Base-by-base conservation (phyloP, 1,139 yeast species). In the Geotrichum bryndzae region DNA sequence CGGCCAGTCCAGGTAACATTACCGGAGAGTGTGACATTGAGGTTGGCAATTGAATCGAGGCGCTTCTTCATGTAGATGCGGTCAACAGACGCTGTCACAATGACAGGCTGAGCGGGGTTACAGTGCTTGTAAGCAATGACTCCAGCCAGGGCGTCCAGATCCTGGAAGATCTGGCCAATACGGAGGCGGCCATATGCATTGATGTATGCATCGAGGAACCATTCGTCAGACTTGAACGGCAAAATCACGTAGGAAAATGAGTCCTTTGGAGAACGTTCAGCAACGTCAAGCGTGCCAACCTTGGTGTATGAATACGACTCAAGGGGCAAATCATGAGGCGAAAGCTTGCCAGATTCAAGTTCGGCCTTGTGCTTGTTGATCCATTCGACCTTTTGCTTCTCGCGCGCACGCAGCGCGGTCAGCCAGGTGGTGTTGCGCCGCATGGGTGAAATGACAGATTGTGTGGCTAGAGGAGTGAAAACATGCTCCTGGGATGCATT, bases 81-180 rank as follows among this genome's bases (percentile, higher is more conserved):
- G 75, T 92, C 97, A 48, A 92, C 97, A 18, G 95, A 87, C 1
- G 97, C 97, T 15, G 97, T 92, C 46, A 90, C 97, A 71, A 90
- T 87, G 73, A 90, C 91, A 10, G 97, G 96, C 71, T 88, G 91
- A 1, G 96, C 94, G 0, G 97, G 97, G 7, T 89, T 81, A 76
- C 96, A 88, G 72, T 89, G 96, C 68, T 88, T 80, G 72, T 89
- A 87, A 29, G 95, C 95, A 68, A 90, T 89, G 70, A 90, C 83
- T 52, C 96, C 96, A 0, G 96, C 96, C 65, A 90, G 78, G 5
- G 95, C 94, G 72, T 90, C 97, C 72, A 90, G 79, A 74, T 90
- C 97, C 76, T 90, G 96, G 76, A 92, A 90, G 68, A 92, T 79
- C 73, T 90, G 96, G 38, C 97, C 98, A 67, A 89, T 90, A 70